Conservation (phyloP, 345 rosid species). For the Salix caprea region DNA sequence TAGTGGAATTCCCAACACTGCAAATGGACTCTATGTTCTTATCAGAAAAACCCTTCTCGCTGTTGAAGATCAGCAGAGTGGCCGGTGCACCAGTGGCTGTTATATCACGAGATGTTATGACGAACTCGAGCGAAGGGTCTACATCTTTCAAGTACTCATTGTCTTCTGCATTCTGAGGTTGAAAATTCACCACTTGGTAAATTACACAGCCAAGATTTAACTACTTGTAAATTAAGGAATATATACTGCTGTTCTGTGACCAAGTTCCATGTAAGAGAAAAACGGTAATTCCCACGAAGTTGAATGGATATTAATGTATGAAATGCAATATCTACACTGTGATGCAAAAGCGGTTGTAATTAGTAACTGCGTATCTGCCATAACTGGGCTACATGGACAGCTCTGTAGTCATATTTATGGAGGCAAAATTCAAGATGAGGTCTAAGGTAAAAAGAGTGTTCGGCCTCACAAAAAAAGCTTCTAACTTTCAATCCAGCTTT, state of each 20-base stretch:
- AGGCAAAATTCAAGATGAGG: too few species aligned
- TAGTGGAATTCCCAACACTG: conserved; percentile 62
- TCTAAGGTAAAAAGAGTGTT: too few species aligned
- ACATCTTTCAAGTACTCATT: conserved; percentile 55
- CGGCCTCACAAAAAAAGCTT: too few species aligned
- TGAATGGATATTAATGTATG: too few species aligned
- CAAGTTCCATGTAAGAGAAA: too few species aligned
- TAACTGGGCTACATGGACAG: too few species aligned
- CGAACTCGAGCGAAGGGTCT: conserved; percentile 68
- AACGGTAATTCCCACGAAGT: too few species aligned
- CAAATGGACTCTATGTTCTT: conserved; percentile 63
- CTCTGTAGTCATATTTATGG: too few species aligned
- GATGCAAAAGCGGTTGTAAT: too few species aligned
- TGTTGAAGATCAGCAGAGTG: conserved; percentile 58
- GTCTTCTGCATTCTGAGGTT: conserved; percentile 62
- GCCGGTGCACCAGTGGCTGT: conserved; percentile 62
- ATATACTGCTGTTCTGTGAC: background rate
- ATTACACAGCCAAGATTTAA: background rate
- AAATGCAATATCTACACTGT: too few species aligned
- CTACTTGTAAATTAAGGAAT: background rate
- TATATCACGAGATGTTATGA: conserved; percentile 58
- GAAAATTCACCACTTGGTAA: background rate
- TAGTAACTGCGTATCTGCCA: too few species aligned
- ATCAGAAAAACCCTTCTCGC: conserved; percentile 55
- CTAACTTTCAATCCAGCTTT: too few species aligned